Evolutionary conservation across 139 green algal genomes (phyloP).

Genomic region (Ulvella scutata): DNA sequence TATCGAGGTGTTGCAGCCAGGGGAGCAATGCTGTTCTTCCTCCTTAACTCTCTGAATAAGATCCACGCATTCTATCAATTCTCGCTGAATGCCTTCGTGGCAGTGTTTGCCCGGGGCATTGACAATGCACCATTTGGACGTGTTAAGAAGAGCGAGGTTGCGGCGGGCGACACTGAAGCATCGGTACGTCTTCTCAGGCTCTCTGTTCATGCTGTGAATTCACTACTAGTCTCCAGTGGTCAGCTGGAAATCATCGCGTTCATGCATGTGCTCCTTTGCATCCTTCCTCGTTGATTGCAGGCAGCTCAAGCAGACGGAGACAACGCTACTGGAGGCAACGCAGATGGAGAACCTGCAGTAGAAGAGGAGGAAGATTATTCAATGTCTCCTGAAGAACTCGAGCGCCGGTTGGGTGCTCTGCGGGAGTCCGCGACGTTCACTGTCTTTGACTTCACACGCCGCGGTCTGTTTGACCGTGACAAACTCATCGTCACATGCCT

Average conservation of each 20-base stretch:
- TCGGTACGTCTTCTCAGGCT: not conserved
- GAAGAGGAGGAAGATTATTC: constrained; percentile 23
- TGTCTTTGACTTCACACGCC: constrained; percentile 70
- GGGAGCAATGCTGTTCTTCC: constrained; percentile 70
- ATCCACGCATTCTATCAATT: constrained; percentile 80
- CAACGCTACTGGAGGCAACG: not conserved
- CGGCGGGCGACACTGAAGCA: constrained; percentile 7
- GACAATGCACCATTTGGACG: constrained; percentile 49
- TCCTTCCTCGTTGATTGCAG: too few species aligned
- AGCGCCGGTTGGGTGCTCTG: constrained; percentile 40
- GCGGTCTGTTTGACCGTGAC: constrained; percentile 73
- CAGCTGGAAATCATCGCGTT: too few species aligned
- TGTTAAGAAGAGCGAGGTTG: constrained; percentile 26
- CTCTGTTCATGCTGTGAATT: not conserved
- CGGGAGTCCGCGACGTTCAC: constrained; percentile 67
- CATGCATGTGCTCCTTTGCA: too few species aligned
- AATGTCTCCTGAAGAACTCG: constrained; percentile 50
- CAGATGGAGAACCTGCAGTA: not conserved
- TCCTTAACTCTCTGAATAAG: constrained; percentile 77
- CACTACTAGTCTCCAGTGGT: too few species aligned
- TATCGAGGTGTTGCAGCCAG: constrained; percentile 50
- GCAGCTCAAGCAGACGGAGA: too few species aligned
- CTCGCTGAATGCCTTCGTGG: constrained; percentile 65
- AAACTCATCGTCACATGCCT: constrained; percentile 71
- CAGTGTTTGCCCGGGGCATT: constrained; percentile 54